These are phyloP conservation scores for Ampelomyces quisqualis DNA, from an alignment of 2,329 filamentous ascomycete species.

Conservation along the genomic window DNA sequence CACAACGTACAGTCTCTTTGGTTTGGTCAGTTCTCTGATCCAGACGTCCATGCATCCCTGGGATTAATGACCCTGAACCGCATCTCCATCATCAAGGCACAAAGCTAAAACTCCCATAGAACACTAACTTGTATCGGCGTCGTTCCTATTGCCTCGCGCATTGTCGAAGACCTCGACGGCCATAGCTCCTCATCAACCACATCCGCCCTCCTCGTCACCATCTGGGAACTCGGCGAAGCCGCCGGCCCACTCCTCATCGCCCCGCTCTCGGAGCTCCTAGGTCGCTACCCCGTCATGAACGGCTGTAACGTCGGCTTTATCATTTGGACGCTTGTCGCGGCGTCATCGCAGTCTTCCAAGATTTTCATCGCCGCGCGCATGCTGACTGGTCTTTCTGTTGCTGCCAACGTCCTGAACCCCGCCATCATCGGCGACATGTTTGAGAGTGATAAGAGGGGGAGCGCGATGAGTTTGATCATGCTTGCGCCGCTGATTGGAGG, in stretches of 20 bases:
- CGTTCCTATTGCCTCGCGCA: constrained; percentile 35
- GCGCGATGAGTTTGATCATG: constrained; percentile 59
- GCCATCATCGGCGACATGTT: constrained; percentile 67
- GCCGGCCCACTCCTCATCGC: constrained; percentile 39
- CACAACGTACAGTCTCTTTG: no score
- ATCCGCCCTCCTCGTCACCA: constrained; percentile 38
- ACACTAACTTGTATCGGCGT: constrained; percentile 45
- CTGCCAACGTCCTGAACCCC: constrained; percentile 60
- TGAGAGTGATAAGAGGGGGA: constrained; percentile 57
- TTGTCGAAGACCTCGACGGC: constrained; percentile 36
- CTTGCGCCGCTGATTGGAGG: constrained; percentile 60
- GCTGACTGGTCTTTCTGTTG: constrained; percentile 49
- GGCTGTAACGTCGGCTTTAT: constrained; percentile 50
- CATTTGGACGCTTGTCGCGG: constrained; percentile 44
- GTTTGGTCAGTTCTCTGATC: no score
- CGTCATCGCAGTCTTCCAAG: constrained; percentile 40
- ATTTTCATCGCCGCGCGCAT: constrained; percentile 48
- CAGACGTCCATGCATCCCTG: no score
- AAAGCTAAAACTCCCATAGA: constrained; percentile 20
- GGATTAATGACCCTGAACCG: no score
- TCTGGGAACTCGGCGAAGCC: constrained; percentile 42
- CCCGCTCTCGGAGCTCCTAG: constrained; percentile 38
- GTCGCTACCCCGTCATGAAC: constrained; percentile 38
- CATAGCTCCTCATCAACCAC: constrained; percentile 24
- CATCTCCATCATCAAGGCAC: no score